phyloP scores from a whole-genome alignment of 257 asterid genomes.

The Jasminum sambac region DNA sequence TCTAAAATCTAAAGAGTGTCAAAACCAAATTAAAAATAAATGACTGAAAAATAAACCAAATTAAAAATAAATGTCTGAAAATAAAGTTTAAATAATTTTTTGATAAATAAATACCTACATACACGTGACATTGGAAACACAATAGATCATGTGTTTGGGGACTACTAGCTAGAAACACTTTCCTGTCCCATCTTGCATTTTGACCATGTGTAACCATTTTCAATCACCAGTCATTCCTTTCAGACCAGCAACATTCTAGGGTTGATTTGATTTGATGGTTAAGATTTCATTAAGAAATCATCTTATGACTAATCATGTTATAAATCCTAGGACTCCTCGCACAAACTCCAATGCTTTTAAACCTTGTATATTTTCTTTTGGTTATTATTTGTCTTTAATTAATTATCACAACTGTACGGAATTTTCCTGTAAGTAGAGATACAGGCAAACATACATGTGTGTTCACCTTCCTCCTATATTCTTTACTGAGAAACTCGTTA shows the following conservation, averaged over 20 bases:
- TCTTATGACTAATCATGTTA: constrained; percentile 26
- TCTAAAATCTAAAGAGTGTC: no score
- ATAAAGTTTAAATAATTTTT: no score
- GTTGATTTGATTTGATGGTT: constrained; percentile 61
- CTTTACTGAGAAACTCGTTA: no score
- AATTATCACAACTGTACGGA: no score
- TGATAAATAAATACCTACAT: no score
- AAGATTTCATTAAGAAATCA: constrained; percentile 44
- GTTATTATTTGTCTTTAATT: constrained; percentile 6
- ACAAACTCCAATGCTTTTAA: constrained; percentile 19
- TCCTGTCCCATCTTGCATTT: constrained; percentile 48
- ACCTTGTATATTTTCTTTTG: background rate
- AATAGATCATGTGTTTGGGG: background rate
- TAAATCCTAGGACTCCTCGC: background rate
- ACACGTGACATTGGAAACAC: background rate
- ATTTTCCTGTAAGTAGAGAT: no score
- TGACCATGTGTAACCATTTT: constrained; percentile 31
- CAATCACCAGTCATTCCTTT: constrained; percentile 31
- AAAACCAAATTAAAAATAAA: no score
- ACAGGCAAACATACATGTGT: no score
- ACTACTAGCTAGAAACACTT: constrained; percentile 26
- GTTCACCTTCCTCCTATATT: no score
- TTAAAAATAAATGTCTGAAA: no score
- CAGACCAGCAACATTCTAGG: constrained; percentile 31
- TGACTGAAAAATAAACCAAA: no score